Base-by-base conservation (phyloP, 2,329 filamentous ascomycete genomes). In the Aspergillus transmontanensis region DNA sequence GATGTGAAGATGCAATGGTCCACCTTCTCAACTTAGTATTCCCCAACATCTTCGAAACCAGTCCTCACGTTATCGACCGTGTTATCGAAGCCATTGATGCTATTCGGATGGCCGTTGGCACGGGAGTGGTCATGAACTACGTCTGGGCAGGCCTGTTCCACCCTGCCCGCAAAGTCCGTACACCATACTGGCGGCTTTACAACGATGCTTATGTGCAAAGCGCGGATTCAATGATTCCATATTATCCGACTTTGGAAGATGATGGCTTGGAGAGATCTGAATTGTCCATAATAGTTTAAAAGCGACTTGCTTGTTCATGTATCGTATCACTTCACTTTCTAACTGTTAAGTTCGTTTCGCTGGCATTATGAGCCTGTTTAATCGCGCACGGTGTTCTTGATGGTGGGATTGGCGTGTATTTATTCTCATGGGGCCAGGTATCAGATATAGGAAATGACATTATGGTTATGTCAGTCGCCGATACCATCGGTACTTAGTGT, bases 101-200 rank as follows among this genome's bases (percentile, higher is more conserved):
- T 45, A 92, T 99, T 66, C 89, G 95, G 55, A 93, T 97, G 84
- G 93, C 94, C 0, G 90, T 98, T 51, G 95, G 95, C 0, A 92
- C 93, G 0, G 95, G 95, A 3, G 83, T 96, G 26, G 92, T 97
- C 41, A 90, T 99, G 86, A 99, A 99, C 81, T 99, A 99, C 78
- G 90, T 98, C 64, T 98, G 94, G 94, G 94, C 95, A 0, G 95
- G 95, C 21, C 84, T 99, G 21, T 99, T 99, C 85, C 96, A 99
- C 76, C 94, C 95, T 0, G 95, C 95, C 3, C 87, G 95, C 66
- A 98, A 98, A 81, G 95, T 99, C 59, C 87, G 95, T 65, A 90
- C 88, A 67, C 95, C 96, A 23, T 99, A 98, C 81, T 99, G 95
- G 94, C 86, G 95, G 63, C 82, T 99, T 50, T 97, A 97, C 82